Conservation (phyloP, 257 asterid species). For the Striga asiatica region DNA sequence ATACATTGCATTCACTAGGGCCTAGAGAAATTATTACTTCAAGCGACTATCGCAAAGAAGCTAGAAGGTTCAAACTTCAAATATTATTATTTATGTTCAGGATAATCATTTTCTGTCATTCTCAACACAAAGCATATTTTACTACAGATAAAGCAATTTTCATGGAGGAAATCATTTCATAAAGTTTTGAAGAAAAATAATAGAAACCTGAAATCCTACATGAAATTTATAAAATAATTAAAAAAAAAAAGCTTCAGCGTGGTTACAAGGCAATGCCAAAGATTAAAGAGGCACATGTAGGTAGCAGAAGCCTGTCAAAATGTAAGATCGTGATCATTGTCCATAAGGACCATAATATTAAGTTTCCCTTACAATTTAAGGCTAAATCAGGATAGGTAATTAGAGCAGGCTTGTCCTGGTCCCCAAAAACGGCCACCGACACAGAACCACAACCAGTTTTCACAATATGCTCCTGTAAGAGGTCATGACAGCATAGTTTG, state of each 20-base stretch:
- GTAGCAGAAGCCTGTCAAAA: constrained; percentile 6
- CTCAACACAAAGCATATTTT: too few species aligned
- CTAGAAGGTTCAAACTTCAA: background rate
- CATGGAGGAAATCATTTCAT: too few species aligned
- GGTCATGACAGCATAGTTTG: constrained; percentile 18
- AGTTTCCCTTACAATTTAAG: constrained; percentile 59
- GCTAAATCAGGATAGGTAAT: constrained; percentile 95
- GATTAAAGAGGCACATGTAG: constrained; percentile 9
- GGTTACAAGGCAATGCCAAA: constrained; percentile 8
- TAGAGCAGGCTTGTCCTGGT: constrained; percentile 92
- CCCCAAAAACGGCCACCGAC: constrained; percentile 83
- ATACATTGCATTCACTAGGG: constrained; percentile 8
- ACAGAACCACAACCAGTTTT: constrained; percentile 70
- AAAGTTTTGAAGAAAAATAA: too few species aligned
- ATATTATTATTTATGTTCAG: background rate
- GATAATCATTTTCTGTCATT: constrained; percentile 1
- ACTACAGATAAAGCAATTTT: too few species aligned
- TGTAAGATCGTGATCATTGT: background rate
- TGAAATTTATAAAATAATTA: too few species aligned
- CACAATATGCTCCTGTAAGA: constrained; percentile 76
- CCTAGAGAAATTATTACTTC: constrained; percentile 9
- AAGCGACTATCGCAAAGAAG: constrained; percentile 2
- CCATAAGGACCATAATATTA: too few species aligned
- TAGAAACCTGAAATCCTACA: too few species aligned
- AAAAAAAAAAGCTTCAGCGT: background rate